phyloP scores from a whole-genome alignment of 441 rosid genomes.

The Hura crepitans region DNA sequence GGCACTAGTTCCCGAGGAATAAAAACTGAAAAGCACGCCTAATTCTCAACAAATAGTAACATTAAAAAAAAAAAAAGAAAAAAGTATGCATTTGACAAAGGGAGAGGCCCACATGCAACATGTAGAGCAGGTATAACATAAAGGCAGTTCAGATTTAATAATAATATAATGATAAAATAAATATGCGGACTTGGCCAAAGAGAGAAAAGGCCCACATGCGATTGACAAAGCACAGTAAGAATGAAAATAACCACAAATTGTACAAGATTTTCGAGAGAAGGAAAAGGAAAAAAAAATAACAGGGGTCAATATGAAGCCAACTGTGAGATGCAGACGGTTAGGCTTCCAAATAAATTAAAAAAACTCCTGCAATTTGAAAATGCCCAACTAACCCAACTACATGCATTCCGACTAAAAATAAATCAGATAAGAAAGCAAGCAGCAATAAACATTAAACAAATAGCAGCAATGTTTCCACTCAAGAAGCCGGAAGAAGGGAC shows the following conservation, averaged over 20 bases:
- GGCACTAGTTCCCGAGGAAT: conserved; percentile 1
- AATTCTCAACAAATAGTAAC: conserved; percentile 16
- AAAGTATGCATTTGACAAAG: not conserved
- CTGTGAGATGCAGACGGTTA: not conserved
- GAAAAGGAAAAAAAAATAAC: not conserved
- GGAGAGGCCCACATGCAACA: conserved; percentile 16
- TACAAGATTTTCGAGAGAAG: not conserved
- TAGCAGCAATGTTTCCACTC: not conserved
- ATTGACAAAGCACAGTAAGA: not conserved
- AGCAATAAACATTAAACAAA: not conserved
- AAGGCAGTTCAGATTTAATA: not conserved
- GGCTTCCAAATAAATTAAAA: not conserved
- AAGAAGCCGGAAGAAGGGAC: not conserved
- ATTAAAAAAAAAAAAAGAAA: not conserved
- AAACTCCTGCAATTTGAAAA: not conserved
- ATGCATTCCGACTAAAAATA: not conserved
- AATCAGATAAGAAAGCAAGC: not conserved
- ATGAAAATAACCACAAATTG: not conserved
- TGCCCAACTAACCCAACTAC: not conserved
- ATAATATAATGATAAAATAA: not conserved
- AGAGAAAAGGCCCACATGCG: not conserved
- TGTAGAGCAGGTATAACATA: not conserved
- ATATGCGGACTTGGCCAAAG: not conserved
- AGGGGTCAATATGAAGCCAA: not conserved
- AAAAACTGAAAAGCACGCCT: conserved; percentile 7